Evolutionary conservation across 2,329 filamentous ascomycete species (phyloP).

Genomic region (Chaetomium sp.): DNA sequence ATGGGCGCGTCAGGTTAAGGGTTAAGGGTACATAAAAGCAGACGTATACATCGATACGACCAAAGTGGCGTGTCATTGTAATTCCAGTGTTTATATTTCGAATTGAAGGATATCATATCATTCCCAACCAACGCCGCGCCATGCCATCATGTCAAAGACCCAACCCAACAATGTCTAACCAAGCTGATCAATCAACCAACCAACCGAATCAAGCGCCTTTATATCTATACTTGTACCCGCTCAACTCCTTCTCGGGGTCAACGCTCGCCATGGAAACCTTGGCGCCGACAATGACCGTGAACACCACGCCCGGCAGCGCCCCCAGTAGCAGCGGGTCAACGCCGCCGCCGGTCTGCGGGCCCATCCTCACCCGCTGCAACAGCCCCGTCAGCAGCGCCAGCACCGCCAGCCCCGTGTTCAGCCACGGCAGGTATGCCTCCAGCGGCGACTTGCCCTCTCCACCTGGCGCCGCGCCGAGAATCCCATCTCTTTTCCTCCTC

Average conservation of each 20-base stretch:
- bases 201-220: slow-evolving; percentile 56
- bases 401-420: slow-evolving; percentile 61
- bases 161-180: background rate
- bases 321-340: slow-evolving; percentile 49
- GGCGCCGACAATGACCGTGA: slow-evolving; percentile 60
- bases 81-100: background rate
- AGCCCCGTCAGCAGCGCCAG: slow-evolving; percentile 54
- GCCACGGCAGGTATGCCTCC: slow-evolving; percentile 58
- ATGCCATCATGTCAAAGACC: slow-evolving; percentile 1
- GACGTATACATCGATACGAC: background rate
- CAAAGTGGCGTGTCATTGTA: background rate
- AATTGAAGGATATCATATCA: background rate
- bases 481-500: background rate
- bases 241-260: slow-evolving; percentile 67
- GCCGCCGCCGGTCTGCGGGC: slow-evolving; percentile 32
- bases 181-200: background rate
- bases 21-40: slow-evolving; percentile 9
- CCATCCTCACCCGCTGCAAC: slow-evolving; percentile 39
- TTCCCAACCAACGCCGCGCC: slow-evolving; percentile 12
- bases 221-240: slow-evolving; percentile 63
- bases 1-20: background rate
- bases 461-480: background rate
- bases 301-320: slow-evolving; percentile 59
- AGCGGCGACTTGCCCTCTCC: slow-evolving; percentile 49
- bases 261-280: slow-evolving; percentile 69